These are phyloP conservation scores for Allantophomopsis cytisporea DNA, from an alignment of 2,329 filamentous ascomycete genomes.

Conservation along the genomic window DNA sequence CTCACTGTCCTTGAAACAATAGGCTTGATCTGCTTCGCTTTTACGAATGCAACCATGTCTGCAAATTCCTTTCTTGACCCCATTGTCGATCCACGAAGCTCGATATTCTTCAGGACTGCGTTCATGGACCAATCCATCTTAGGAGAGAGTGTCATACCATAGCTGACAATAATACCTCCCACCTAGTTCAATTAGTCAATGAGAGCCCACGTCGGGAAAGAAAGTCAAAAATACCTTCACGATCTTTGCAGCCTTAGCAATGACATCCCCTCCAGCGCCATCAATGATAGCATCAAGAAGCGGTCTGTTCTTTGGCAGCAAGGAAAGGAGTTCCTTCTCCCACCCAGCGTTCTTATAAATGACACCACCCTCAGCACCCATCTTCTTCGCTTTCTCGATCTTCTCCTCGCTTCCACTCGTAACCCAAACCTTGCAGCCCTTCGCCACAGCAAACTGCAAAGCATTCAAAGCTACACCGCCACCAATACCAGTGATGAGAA, in stretches of 20 bases:
- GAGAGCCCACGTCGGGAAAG: background rate
- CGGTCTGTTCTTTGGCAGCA: conserved; percentile 51
- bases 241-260: conserved; percentile 52
- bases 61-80: conserved; percentile 77
- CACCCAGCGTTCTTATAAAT: conserved; percentile 66
- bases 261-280: conserved; percentile 76
- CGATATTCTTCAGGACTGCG: conserved; percentile 77
- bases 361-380: conserved; percentile 76
- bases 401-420: conserved; percentile 48
- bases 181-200: conserved; percentile 25
- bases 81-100: conserved; percentile 81
- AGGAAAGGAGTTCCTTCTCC: conserved; percentile 58
- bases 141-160: conserved; percentile 82
- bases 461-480: conserved; percentile 80
- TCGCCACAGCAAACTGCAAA: conserved; percentile 63
- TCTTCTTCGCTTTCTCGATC: conserved; percentile 52
- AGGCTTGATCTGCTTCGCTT: conserved; percentile 57
- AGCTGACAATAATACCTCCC: conserved; percentile 73
- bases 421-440: conserved; percentile 30
- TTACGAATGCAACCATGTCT: conserved; percentile 82
- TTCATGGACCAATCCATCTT: conserved; percentile 80
- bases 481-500: conserved; percentile 83
- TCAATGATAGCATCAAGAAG: conserved; percentile 78
- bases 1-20: conserved; percentile 63
- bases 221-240: conserved; percentile 40